These are phyloP conservation scores for Hamamelis virginiana DNA, from an alignment of 164 flowering plant species.

Conservation along the genomic window DNA sequence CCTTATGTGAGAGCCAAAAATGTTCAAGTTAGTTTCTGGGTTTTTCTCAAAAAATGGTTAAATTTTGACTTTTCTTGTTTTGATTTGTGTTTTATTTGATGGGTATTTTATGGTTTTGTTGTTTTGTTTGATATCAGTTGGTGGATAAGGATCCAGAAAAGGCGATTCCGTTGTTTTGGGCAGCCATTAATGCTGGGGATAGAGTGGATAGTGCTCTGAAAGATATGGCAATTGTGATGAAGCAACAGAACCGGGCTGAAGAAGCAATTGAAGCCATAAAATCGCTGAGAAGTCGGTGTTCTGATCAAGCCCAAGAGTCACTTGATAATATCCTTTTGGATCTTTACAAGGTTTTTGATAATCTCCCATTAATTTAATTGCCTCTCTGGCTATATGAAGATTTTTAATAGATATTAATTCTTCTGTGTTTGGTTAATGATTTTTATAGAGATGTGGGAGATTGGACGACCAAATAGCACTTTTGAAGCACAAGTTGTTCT, in stretches of 20 bases:
- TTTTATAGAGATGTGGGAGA: conserved; percentile 91
- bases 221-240: conserved; percentile 99
- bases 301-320: conserved; percentile 97
- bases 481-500: conserved; percentile 72
- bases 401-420: neutral
- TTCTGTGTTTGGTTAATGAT: neutral
- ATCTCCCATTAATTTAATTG: neutral
- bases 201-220: conserved; percentile 98
- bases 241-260: conserved; percentile 96
- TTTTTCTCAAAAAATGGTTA: neutral
- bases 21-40: conserved; percentile 60
- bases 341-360: conserved; percentile 73
- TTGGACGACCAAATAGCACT: conserved; percentile 86
- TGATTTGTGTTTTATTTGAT: neutral
- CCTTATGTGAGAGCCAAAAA: conserved; percentile 96
- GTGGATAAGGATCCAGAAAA: conserved; percentile 97
- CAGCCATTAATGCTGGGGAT: conserved; percentile 97
- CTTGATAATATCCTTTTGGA: conserved; percentile 92
- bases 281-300: conserved; percentile 71
- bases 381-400: neutral
- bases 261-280: conserved; percentile 98
- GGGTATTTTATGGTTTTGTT: conserved; percentile 6
- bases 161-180: conserved; percentile 96
- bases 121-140: conserved; percentile 49
- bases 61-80: neutral